Conservation (phyloP, 805 yeast species). For the Candida ortonii region DNA sequence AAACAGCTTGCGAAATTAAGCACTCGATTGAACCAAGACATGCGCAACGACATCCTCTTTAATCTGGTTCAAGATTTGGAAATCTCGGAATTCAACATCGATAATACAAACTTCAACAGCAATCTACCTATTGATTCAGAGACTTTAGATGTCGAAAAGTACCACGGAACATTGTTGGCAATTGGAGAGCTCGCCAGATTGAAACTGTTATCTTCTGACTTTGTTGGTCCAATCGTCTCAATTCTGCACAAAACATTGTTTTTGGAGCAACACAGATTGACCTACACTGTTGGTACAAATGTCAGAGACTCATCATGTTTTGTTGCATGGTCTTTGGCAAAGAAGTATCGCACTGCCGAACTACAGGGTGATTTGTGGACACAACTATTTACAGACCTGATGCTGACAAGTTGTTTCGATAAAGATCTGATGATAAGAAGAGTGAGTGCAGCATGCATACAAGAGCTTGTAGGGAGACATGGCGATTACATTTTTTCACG, state of each 20-base stretch:
- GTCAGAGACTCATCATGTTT: conserved; percentile 85
- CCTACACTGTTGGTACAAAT: conserved; percentile 58
- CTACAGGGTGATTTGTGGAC: conserved; percentile 19
- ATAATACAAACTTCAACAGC: background rate
- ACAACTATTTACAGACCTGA: conserved; percentile 36
- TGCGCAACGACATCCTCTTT: conserved; percentile 41
- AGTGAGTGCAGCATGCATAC: conserved; percentile 83
- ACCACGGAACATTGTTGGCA: conserved; percentile 58
- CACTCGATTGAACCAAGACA: conserved; percentile 29
- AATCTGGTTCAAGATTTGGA: conserved; percentile 36
- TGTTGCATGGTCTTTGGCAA: conserved; percentile 73
- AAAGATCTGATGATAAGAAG: conserved; percentile 70
- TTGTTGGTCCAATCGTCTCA: conserved; percentile 29
- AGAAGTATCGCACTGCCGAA: conserved; percentile 32
- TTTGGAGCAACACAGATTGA: conserved; percentile 54
- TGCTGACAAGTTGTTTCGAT: conserved; percentile 64
- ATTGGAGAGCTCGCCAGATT: conserved; percentile 46
- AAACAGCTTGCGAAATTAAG: conserved; percentile 58
- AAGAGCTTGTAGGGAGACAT: conserved; percentile 79
- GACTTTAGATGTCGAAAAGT: conserved; percentile 38
- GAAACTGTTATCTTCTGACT: conserved; percentile 16
- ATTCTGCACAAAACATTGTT: conserved; percentile 48
- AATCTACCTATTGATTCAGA: conserved; percentile 27
- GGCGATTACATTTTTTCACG: conserved; percentile 40
- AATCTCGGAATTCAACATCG: conserved; percentile 15